phyloP scores from a whole-genome alignment of 768 basidiomycete genomes.

The Agrocybe pediades region DNA sequence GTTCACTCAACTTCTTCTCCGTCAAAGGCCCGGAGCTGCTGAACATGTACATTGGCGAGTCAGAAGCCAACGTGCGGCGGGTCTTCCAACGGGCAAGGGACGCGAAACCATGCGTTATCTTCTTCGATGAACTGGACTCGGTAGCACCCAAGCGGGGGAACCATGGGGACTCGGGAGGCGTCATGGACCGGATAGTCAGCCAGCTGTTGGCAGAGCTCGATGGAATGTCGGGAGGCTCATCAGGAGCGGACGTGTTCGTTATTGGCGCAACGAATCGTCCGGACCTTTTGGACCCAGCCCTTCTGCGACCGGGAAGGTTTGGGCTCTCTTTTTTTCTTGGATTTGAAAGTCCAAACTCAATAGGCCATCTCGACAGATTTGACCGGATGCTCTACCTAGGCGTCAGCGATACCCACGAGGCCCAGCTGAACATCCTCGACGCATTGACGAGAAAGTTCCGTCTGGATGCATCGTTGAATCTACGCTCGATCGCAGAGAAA shows the following conservation, averaged over 20 bases:
- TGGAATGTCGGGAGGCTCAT: constrained; percentile 71
- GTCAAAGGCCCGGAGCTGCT: constrained; percentile 94
- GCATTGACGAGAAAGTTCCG: constrained; percentile 94
- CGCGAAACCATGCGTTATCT: constrained; percentile 92
- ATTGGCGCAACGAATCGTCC: constrained; percentile 96
- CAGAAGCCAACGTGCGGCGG: constrained; percentile 93
- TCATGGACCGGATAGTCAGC: constrained; percentile 97
- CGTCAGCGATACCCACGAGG: constrained; percentile 83
- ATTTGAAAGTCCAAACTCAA: background rate
- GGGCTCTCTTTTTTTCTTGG: constrained; percentile 32
- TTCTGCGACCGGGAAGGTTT: constrained; percentile 86
- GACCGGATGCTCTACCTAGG: constrained; percentile 97
- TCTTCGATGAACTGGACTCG: constrained; percentile 95
- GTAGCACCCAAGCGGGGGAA: constrained; percentile 94
- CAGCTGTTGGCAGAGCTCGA: constrained; percentile 93
- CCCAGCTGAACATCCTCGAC: constrained; percentile 83
- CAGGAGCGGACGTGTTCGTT: constrained; percentile 81
- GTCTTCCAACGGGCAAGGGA: constrained; percentile 91
- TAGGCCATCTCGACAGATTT: constrained; percentile 57
- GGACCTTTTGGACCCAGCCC: constrained; percentile 86
- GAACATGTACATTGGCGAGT: constrained; percentile 99
- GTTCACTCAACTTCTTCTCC: constrained; percentile 95
- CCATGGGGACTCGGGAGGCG: constrained; percentile 95
- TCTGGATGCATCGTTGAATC: constrained; percentile 66
- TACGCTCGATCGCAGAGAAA: constrained; percentile 60